Evolutionary conservation across 2,329 filamentous ascomycete species (phyloP).

Genomic region (Pseudogymnoascus sp.): DNA sequence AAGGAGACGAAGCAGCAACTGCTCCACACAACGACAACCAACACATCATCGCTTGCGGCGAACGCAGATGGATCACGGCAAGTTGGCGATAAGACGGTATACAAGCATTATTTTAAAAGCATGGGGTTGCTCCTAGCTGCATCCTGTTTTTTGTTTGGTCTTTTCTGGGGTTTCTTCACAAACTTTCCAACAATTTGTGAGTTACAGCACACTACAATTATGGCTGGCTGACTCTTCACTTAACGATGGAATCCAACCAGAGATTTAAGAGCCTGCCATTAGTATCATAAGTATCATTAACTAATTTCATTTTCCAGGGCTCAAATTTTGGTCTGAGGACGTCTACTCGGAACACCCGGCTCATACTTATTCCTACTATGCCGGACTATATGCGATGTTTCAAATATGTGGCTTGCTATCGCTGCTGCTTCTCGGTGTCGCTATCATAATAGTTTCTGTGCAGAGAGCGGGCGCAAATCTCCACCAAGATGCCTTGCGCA

Average conservation of each 20-base stretch:
- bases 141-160: conserved; percentile 18
- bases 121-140: conserved; percentile 18
- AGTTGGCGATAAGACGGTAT: conserved; percentile 17
- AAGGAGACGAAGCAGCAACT: conserved; percentile 4
- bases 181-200: conserved; percentile 28
- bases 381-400: conserved; percentile 27
- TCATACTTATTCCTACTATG: conserved; percentile 25
- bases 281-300: not conserved
- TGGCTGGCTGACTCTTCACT: not conserved
- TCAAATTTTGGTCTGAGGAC: conserved; percentile 27
- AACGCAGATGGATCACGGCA: not conserved
- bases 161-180: conserved; percentile 24
- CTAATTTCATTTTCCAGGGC: conserved; percentile 16
- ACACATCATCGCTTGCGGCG: not conserved
- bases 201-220: not conserved
- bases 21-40: conserved; percentile 8
- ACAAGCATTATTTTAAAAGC: conserved; percentile 24
- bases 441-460: conserved; percentile 22
- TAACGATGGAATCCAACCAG: not conserved
- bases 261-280: not conserved
- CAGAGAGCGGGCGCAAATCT: conserved; percentile 23
- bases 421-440: conserved; percentile 20
- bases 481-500: conserved; percentile 23
- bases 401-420: conserved; percentile 25
- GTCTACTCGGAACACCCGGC: conserved; percentile 17